A percentile compares a stretch with the other conserved stretches of the same genome.
phyloP scores from a whole-genome alignment of 129 eudicot genomes.

The Escallonia herrerae region DNA sequence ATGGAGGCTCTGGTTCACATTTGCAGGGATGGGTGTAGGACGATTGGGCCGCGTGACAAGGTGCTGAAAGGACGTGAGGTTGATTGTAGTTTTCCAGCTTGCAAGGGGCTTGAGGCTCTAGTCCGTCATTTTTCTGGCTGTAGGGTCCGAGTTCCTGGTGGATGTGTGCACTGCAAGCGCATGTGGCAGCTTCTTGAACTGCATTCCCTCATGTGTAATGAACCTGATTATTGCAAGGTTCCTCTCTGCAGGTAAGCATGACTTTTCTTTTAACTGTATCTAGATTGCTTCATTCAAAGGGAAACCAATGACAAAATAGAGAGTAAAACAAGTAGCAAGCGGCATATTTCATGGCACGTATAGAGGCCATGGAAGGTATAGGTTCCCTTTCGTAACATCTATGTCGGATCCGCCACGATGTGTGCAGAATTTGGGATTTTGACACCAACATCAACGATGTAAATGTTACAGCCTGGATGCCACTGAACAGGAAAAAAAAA shows the following conservation, averaged over 20 bases:
- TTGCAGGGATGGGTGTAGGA: conserved; percentile 71
- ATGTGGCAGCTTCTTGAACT: conserved; percentile 93
- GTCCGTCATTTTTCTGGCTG: conserved; percentile 76
- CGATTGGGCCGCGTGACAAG: conserved; percentile 71
- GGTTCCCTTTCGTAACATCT: no score
- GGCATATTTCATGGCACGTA: no score
- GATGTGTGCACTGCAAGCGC: conserved; percentile 74
- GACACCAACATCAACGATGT: no score
- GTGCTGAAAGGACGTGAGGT: conserved; percentile 48
- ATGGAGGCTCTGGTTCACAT: conserved; percentile 89
- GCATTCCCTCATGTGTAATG: conserved; percentile 71
- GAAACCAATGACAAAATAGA: no score
- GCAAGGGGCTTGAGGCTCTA: conserved; percentile 74
- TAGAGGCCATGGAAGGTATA: no score
- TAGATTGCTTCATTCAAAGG: no score
- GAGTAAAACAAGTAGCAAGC: no score
- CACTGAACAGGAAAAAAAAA: no score
- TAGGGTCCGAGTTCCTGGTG: conserved; percentile 60
- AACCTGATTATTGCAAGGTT: conserved; percentile 74
- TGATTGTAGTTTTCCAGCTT: conserved; percentile 55
- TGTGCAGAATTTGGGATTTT: no score
- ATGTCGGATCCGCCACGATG: no score
- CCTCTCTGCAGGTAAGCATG: conserved; percentile 78
- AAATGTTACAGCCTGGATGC: no score
- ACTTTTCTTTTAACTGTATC: not conserved